These are phyloP conservation scores for Hypoxylon sp. DNA, from an alignment of 2,329 filamentous ascomycete genomes.

Conservation along the genomic window DNA sequence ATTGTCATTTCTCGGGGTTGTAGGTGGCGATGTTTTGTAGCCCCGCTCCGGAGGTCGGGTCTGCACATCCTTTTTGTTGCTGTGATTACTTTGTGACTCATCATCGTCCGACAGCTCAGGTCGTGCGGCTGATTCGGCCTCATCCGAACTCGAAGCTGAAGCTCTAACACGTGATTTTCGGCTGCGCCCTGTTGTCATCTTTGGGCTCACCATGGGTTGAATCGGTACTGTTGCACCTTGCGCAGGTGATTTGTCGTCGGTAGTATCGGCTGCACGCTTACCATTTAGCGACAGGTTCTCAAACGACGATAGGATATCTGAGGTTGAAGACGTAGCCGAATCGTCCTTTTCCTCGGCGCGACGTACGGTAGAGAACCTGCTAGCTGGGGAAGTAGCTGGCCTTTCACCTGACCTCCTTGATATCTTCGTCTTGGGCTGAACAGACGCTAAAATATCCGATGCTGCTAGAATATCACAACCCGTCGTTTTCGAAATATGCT, in stretches of 20 bases:
- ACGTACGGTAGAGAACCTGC: constrained; percentile 44
- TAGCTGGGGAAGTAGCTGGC: constrained; percentile 26
- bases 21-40: constrained; percentile 1
- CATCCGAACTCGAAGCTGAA: constrained; percentile 7
- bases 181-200: constrained; percentile 26
- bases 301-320: constrained; percentile 45
- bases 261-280: constrained; percentile 42
- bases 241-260: constrained; percentile 35
- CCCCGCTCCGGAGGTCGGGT: not conserved
- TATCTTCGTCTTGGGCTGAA: constrained; percentile 39
- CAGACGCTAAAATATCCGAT: constrained; percentile 61
- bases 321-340: constrained; percentile 37
- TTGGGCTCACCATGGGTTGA: constrained; percentile 42
- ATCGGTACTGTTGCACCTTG: constrained; percentile 35
- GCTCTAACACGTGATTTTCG: constrained; percentile 14
- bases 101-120: constrained; percentile 5
- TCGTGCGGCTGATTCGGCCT: not conserved
- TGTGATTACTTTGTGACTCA: constrained; percentile 24
- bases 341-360: constrained; percentile 34
- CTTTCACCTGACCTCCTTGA: constrained; percentile 30
- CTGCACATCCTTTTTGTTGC: constrained; percentile 9
- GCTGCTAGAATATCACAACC: constrained; percentile 73
- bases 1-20: constrained; percentile 6
- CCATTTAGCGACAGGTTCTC: constrained; percentile 48
- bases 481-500: constrained; percentile 75